phyloP scores from a whole-genome alignment of 78 protist genomes.

The Dictyostelium capitatum region DNA sequence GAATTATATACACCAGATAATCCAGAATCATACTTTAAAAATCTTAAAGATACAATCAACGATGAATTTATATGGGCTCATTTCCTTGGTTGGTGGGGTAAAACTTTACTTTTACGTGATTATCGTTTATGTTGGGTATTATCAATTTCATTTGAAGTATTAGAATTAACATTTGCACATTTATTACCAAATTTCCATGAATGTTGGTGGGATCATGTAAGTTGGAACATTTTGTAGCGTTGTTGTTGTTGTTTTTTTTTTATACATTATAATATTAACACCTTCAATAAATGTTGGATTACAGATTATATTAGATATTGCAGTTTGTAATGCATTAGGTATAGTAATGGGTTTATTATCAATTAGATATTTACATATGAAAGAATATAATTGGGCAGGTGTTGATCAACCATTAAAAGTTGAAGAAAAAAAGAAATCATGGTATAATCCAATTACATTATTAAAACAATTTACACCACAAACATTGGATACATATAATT shows the following conservation, averaged over 20 bases:
- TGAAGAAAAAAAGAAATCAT: background rate
- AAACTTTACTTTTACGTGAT: slow-evolving; percentile 90
- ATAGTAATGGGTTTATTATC: slow-evolving; percentile 80
- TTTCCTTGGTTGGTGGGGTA: slow-evolving; percentile 90
- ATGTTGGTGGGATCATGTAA: slow-evolving; percentile 97
- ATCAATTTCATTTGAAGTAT: slow-evolving; percentile 87
- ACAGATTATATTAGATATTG: slow-evolving; percentile 86
- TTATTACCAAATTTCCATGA: slow-evolving; percentile 92
- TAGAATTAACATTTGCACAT: slow-evolving; percentile 90
- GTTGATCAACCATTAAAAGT: slow-evolving; percentile 26
- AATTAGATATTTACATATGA: slow-evolving; percentile 68
- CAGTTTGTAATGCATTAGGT: slow-evolving; percentile 90
- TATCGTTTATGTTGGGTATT: slow-evolving; percentile 45
- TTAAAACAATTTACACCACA: slow-evolving; percentile 84
- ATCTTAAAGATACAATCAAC: slow-evolving; percentile 52
- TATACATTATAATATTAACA: background rate
- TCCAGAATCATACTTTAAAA: slow-evolving; percentile 57
- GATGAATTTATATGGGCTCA: slow-evolving; percentile 94
- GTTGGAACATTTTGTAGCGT: too few species aligned
- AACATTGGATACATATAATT: slow-evolving; percentile 58
- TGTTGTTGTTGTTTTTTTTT: too few species aligned
- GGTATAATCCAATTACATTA: slow-evolving; percentile 58
- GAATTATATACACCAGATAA: slow-evolving; percentile 84
- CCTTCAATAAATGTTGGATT: too few species aligned
- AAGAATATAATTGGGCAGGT: slow-evolving; percentile 69